Percentiles rank a stretch among this genome's conserved stretches.
phyloP scores from a whole-genome alignment of 2,329 filamentous ascomycete genomes.

The Alternaria conjuncta region DNA sequence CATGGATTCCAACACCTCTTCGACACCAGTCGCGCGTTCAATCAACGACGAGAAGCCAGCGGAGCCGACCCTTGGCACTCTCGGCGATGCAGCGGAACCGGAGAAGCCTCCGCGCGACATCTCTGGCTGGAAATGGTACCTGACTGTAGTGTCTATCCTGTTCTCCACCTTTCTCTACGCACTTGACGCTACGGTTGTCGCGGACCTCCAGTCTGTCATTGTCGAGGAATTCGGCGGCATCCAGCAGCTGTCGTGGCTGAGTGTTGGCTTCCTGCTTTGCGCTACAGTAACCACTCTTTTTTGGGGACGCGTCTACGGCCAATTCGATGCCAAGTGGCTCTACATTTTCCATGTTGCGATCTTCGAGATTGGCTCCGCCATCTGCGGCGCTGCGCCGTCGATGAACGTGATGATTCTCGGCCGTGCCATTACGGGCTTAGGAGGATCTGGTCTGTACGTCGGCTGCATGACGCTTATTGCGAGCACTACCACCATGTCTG shows the following conservation, averaged over 20 bases:
- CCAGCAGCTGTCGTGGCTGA: conserved; percentile 23
- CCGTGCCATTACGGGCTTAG: conserved; percentile 54
- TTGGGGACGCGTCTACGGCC: background rate
- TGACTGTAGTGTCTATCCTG: conserved; percentile 1
- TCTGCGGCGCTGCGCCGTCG: conserved; percentile 40
- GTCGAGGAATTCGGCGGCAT: conserved; percentile 18
- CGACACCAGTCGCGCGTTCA: background rate
- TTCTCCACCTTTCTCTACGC: conserved; percentile 31
- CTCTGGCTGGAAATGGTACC: conserved; percentile 7
- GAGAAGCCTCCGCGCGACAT: background rate
- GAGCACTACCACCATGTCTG: conserved; percentile 34
- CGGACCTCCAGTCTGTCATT: conserved; percentile 23
- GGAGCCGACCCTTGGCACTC: background rate
- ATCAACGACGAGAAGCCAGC: background rate
- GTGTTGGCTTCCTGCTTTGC: conserved; percentile 10
- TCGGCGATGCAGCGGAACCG: background rate
- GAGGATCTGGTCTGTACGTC: conserved; percentile 54
- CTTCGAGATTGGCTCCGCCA: conserved; percentile 37
- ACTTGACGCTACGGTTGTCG: conserved; percentile 41
- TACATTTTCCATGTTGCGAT: conserved; percentile 35
- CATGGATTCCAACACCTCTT: background rate
- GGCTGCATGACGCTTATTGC: conserved; percentile 39
- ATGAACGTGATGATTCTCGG: conserved; percentile 49
- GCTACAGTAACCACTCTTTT: background rate
- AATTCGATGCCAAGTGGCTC: conserved; percentile 43